These are phyloP conservation scores for Boletus subparvulus DNA, from an alignment of 768 basidiomycete species.

Conservation along the genomic window DNA sequence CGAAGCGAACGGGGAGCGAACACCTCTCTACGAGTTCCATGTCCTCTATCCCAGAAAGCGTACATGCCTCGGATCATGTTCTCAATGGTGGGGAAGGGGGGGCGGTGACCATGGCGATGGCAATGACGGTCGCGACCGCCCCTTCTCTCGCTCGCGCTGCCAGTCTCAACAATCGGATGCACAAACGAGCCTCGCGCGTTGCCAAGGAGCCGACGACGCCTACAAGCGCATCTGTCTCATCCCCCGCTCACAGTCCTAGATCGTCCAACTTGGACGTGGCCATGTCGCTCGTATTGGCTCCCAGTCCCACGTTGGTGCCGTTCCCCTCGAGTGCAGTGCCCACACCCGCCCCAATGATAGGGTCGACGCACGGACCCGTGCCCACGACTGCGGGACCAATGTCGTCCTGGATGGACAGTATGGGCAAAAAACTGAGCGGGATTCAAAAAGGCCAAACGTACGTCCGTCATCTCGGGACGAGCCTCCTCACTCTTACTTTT, in stretches of 20 bases:
- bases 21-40: constrained; percentile 47
- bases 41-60: constrained; percentile 41
- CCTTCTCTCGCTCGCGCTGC: constrained; percentile 14
- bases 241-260: background rate
- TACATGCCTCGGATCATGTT: background rate
- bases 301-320: constrained; percentile 13
- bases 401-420: constrained; percentile 54
- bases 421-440: constrained; percentile 62
- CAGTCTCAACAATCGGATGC: constrained; percentile 10
- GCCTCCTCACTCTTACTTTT: no score
- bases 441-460: constrained; percentile 55
- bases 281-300: constrained; percentile 7
- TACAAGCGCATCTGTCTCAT: background rate
- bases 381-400: constrained; percentile 27
- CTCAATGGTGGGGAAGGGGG: background rate
- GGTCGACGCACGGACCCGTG: constrained; percentile 17
- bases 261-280: constrained; percentile 8
- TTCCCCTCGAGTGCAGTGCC: background rate
- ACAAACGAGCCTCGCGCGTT: constrained; percentile 9
- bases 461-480: constrained; percentile 26
- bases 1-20: constrained; percentile 26
- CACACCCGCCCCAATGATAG: background rate
- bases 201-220: background rate
- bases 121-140: background rate
- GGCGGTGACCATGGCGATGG: background rate